Conservation (phyloP, 2,329 filamentous ascomycete genomes). For the Talaromyces piceae region DNA sequence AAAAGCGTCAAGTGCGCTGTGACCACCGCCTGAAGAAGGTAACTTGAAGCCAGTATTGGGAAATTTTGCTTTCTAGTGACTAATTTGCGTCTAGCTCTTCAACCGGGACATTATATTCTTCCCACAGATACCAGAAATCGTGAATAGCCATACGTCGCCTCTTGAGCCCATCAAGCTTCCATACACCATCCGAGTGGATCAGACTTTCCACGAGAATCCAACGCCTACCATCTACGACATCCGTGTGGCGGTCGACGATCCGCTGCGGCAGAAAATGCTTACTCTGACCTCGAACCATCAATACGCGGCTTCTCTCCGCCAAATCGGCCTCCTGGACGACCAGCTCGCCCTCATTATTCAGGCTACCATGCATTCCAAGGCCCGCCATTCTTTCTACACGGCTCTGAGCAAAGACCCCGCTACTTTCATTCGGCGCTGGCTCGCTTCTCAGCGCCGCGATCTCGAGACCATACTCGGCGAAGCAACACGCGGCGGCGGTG, state of each 20-base stretch:
- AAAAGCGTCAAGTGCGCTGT: slow-evolving; percentile 86
- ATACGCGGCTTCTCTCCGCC: slow-evolving; percentile 64
- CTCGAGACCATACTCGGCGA: slow-evolving; percentile 83
- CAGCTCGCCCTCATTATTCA: slow-evolving; percentile 77
- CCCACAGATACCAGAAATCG: slow-evolving; percentile 73
- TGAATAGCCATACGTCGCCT: slow-evolving; percentile 68
- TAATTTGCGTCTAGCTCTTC: slow-evolving; percentile 53
- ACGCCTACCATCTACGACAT: slow-evolving; percentile 84
- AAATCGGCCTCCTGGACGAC: slow-evolving; percentile 72
- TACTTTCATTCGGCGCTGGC: slow-evolving; percentile 77
- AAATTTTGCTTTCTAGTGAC: not conserved
- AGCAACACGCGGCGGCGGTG: slow-evolving; percentile 51
- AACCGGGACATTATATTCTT: slow-evolving; percentile 72
- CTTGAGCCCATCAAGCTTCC: slow-evolving; percentile 74
- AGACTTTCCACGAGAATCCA: slow-evolving; percentile 67
- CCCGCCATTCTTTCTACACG: slow-evolving; percentile 81
- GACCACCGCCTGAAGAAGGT: slow-evolving; percentile 75
- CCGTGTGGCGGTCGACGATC: slow-evolving; percentile 75
- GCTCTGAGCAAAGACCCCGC: slow-evolving; percentile 73
- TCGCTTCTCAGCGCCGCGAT: slow-evolving; percentile 84
- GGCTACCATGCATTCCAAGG: slow-evolving; percentile 74
- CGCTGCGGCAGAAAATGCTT: slow-evolving; percentile 60
- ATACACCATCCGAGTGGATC: slow-evolving; percentile 91
- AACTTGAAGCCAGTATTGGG: slow-evolving; percentile 25
- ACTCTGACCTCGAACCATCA: slow-evolving; percentile 61